phyloP scores from a whole-genome alignment of 306 rosid genomes.

The Medicago lupulina region DNA sequence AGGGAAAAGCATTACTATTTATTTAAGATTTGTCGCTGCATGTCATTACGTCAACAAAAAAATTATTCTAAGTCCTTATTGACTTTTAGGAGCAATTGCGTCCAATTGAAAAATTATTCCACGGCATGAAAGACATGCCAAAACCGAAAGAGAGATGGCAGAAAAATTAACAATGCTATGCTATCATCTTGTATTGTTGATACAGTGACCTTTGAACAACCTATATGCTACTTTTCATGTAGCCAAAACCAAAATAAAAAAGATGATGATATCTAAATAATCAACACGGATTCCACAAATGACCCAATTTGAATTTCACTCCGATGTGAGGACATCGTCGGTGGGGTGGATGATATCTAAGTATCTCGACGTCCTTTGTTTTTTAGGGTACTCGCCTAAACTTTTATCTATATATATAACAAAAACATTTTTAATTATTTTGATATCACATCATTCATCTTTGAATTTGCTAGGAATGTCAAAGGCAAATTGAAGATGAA shows the following conservation, averaged over 20 bases:
- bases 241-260: neutral
- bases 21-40: slow-evolving; percentile 40
- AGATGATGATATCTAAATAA: no score
- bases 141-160: neutral
- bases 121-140: slow-evolving; percentile 19
- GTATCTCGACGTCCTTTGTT: no score
- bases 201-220: slow-evolving; percentile 33
- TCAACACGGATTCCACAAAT: neutral
- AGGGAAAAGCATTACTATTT: neutral
- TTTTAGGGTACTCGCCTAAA: no score
- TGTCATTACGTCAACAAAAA: slow-evolving; percentile 11
- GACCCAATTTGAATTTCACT: no score
- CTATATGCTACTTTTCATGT: slow-evolving; percentile 1
- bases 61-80: slow-evolving; percentile 7
- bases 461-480: slow-evolving; percentile 11
- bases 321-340: no score
- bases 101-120: slow-evolving; percentile 11
- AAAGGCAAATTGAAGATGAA: neutral
- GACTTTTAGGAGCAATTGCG: slow-evolving; percentile 28
- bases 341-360: no score
- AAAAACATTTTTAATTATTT: neutral
- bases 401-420: neutral
- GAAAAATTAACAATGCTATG: slow-evolving; percentile 16
- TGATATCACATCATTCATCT: neutral
- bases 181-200: slow-evolving; percentile 5